Evolutionary conservation across 441 rosid species (phyloP).

Genomic region (Rhodomyrtus psidioides): DNA sequence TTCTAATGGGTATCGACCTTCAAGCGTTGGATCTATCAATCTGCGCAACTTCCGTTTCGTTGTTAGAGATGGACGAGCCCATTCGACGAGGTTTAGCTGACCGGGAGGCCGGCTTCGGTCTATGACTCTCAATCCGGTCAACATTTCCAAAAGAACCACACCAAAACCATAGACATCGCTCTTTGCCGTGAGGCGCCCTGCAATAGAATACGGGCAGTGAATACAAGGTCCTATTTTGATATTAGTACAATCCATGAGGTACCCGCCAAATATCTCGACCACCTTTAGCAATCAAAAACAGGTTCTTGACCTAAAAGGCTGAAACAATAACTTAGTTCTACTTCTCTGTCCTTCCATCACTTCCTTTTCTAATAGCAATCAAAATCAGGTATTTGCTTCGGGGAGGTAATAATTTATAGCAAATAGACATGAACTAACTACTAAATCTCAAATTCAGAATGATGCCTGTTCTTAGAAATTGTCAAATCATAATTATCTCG

Average conservation of each 20-base stretch:
- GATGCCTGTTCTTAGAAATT: background rate
- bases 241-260: background rate
- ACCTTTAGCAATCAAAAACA: too few species aligned
- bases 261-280: background rate
- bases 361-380: background rate
- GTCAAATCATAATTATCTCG: background rate
- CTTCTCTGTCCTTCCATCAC: too few species aligned
- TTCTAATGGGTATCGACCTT: too few species aligned
- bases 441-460: background rate
- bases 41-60: too few species aligned
- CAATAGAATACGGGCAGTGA: background rate
- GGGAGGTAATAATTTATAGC: background rate
- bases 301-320: background rate
- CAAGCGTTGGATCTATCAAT: too few species aligned
- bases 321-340: too few species aligned
- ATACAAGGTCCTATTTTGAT: rapidly evolving
- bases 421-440: background rate
- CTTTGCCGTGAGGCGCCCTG: background rate
- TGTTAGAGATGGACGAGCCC: slow-evolving; percentile 20
- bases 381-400: background rate
- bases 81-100: slow-evolving; percentile 28
- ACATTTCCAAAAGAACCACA: background rate
- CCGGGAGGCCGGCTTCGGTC: background rate
- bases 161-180: background rate
- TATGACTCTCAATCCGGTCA: background rate